A percentile compares a stretch with the other conserved stretches of the same genome.
These are phyloP conservation scores for Lipomyces sp. DNA, from an alignment of 805 yeast genomes.

Conservation along the genomic window DNA sequence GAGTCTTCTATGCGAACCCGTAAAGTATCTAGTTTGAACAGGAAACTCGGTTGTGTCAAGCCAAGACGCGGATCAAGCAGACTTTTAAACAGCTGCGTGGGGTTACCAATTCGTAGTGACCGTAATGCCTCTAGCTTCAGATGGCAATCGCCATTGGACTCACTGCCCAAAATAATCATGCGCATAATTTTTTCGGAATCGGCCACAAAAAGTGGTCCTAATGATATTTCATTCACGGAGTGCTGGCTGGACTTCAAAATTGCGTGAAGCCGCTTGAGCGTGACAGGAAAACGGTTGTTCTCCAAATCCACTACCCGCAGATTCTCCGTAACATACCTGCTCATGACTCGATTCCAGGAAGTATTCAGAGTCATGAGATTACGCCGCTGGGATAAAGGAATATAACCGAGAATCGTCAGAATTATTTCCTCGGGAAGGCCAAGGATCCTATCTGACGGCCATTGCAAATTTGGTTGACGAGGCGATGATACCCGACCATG, in stretches of 20 bases:
- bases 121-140: background rate
- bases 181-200: background rate
- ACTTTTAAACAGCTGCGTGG: background rate
- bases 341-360: background rate
- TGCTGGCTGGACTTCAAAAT: background rate
- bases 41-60: too few species aligned
- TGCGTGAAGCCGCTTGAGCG: background rate
- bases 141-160: too few species aligned
- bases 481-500: too few species aligned
- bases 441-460: too few species aligned
- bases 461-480: too few species aligned
- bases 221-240: background rate
- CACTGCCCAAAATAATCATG: background rate
- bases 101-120: background rate
- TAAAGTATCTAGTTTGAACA: background rate
- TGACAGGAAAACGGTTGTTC: background rate
- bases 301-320: background rate
- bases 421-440: background rate
- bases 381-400: background rate
- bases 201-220: background rate
- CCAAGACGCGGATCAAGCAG: too few species aligned
- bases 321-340: background rate
- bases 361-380: background rate
- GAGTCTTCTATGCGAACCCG: conserved; percentile 1
- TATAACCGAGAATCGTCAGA: background rate